Percentiles rank a stretch among this genome's conserved stretches.
Conservation (phyloP, 2,329 filamentous ascomycete species). For the Boeremia exigua region DNA sequence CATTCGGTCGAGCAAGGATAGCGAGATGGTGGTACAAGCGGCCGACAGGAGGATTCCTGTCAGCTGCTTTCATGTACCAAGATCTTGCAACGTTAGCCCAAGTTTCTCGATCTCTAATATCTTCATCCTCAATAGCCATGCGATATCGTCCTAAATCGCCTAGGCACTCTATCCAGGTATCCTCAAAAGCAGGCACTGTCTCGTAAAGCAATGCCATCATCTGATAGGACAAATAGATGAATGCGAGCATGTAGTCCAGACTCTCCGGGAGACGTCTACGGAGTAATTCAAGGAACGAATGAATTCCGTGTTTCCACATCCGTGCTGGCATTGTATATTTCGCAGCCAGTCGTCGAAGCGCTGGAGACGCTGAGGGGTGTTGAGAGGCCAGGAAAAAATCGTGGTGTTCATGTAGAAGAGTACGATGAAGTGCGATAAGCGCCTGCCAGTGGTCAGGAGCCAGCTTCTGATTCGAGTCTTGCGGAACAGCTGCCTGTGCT, state of each 20-base stretch:
- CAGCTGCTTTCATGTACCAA: conserved; percentile 82
- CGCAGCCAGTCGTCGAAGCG: conserved; percentile 70
- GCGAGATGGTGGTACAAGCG: conserved; percentile 88
- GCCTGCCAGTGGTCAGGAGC: conserved; percentile 81
- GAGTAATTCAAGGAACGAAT: conserved; percentile 76
- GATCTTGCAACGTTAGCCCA: conserved; percentile 82
- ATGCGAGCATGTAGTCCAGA: conserved; percentile 87
- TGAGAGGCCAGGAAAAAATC: conserved; percentile 79
- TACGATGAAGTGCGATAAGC: conserved; percentile 80
- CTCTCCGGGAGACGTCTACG: conserved; percentile 73
- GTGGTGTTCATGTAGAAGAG: conserved; percentile 73
- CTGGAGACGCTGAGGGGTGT: conserved; percentile 74
- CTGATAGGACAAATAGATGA: conserved; percentile 86
- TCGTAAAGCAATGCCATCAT: conserved; percentile 90
- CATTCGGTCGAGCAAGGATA: conserved; percentile 73
- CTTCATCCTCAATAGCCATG: conserved; percentile 90
- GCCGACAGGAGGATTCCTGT: conserved; percentile 76
- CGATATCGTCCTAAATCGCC: conserved; percentile 84
- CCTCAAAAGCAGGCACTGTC: conserved; percentile 79
- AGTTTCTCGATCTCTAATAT: conserved; percentile 74
- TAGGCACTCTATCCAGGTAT: conserved; percentile 93
- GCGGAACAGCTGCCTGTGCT: conserved; percentile 61
- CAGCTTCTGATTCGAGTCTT: conserved; percentile 56
- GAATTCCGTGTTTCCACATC: conserved; percentile 95
- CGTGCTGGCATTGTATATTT: conserved; percentile 92